phyloP scores from a whole-genome alignment of 768 basidiomycete genomes.

The Polyporus arcularius region DNA sequence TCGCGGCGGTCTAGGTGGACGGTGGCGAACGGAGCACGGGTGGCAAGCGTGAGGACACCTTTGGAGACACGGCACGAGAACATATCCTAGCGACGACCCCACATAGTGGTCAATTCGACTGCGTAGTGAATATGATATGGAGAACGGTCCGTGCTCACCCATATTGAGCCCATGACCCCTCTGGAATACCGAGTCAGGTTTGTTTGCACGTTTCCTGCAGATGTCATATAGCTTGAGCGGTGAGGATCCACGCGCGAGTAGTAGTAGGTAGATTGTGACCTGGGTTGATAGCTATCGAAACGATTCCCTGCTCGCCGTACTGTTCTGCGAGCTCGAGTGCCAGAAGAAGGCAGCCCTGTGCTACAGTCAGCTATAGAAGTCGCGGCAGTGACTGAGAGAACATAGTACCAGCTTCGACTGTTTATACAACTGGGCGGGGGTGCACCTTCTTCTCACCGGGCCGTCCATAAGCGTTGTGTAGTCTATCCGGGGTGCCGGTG shows the following conservation, averaged over 20 bases:
- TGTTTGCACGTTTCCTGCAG: constrained; percentile 6
- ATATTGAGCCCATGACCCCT: neutral
- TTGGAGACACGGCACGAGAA: constrained; percentile 4
- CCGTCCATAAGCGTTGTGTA: constrained; percentile 39
- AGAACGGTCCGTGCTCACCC: no score
- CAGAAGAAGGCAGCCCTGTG: constrained; percentile 28
- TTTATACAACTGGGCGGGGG: constrained; percentile 18
- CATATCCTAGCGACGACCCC: constrained; percentile 2
- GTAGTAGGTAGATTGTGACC: no score
- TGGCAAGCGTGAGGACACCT: constrained; percentile 8
- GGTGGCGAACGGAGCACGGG: no score
- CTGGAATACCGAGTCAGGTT: neutral
- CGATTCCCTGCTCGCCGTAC: constrained; percentile 44
- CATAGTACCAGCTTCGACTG: constrained; percentile 50
- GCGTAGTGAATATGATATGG: no score
- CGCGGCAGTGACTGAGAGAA: neutral
- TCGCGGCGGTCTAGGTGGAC: no score
- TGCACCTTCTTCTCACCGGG: constrained; percentile 19
- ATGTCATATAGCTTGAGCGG: no score
- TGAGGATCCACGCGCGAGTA: no score
- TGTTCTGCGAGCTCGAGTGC: constrained; percentile 49
- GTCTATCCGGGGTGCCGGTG: constrained; percentile 34
- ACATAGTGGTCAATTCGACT: no score
- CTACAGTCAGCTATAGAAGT: neutral
- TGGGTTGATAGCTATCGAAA: constrained; percentile 48